Base-by-base conservation (phyloP, 805 yeast genomes). In the Metschnikowia vanudenii region DNA sequence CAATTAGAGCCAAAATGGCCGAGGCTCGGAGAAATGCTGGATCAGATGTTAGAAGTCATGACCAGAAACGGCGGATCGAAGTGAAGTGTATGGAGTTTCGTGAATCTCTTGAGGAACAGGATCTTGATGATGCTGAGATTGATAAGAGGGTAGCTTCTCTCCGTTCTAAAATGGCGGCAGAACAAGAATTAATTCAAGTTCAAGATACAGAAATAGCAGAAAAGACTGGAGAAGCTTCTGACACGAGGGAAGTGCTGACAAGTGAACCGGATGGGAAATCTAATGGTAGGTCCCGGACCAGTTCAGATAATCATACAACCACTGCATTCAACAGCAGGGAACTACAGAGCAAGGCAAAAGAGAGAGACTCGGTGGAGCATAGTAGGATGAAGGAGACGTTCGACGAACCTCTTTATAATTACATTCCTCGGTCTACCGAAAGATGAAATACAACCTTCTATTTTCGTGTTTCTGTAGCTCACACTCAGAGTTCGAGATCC, bases 61-160 rank as follows among this genome's bases (percentile, higher is more conserved):
- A 72, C 24, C 37, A 35, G 13, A 66, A 62, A 40, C 56, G 82
- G 39, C 52, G 53, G 16, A 55, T 77, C 1, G 81, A 77, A 40
- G 65, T 79, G 10, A 60, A 64, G 51, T 75, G 82, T 30, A 69
- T 74, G 71, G 79, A 79, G 37, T 67, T 74, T 22, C 54, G 82
- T 18, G 85, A 80, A 41, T 41, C 61, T 32, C 56, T 82, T 16
- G 86, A 81, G 51, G 84, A 80, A 22, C 65, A 69, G 7, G 68
- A 63, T 13, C 42, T 67, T 22, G 67, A 62, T 1, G 82, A 65
- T 63, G 58, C 47, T 1, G 59, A 52, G 18, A 62, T 69, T 2
- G 62, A 59, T 4, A 37, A 38, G 17, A 46, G 53, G 36, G 66
- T 70, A 0, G 33, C 33, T 1, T 55, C 50, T 17, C 47, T 66